These are phyloP conservation scores for Rhizophagus sp. DNA, from an alignment of 192 early-diverging fungal genomes.

Conservation along the genomic window DNA sequence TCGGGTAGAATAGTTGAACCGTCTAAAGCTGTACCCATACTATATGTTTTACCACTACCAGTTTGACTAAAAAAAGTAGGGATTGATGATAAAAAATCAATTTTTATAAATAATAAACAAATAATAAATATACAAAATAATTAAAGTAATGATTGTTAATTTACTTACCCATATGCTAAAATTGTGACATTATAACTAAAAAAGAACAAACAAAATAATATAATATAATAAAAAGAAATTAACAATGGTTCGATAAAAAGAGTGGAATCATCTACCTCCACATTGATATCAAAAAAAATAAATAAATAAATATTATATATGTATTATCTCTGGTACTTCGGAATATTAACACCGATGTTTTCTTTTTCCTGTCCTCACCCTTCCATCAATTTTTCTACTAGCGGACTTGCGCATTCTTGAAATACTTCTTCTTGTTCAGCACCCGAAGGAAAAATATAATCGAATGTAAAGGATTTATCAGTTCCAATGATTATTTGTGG, in stretches of 20 bases:
- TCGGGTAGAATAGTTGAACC: slow-evolving; percentile 40
- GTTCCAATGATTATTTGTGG: slow-evolving; percentile 65
- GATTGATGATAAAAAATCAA: too few species aligned
- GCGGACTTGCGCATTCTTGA: slow-evolving; percentile 52
- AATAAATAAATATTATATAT: not conserved
- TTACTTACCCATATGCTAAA: slow-evolving; percentile 77
- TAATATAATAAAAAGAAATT: too few species aligned
- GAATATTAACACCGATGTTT: too few species aligned
- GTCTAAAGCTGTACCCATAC: slow-evolving; percentile 82
- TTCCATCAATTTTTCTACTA: slow-evolving; percentile 70
- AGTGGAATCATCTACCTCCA: too few species aligned
- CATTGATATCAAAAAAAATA: not conserved
- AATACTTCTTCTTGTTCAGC: slow-evolving; percentile 60
- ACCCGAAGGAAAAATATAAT: slow-evolving; percentile 63
- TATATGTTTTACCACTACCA: slow-evolving; percentile 91
- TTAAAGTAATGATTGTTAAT: not conserved
- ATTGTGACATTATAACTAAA: slow-evolving; percentile 91
- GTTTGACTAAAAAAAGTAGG: slow-evolving; percentile 60
- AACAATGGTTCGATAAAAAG: not conserved
- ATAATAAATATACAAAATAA: not conserved
- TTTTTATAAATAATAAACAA: too few species aligned
- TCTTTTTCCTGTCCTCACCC: slow-evolving; percentile 48
- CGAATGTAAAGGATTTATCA: slow-evolving; percentile 69
- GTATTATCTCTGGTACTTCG: not conserved
- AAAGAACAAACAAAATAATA: not conserved